These are phyloP conservation scores for Neospora caninum DNA, from an alignment of 169 alveolate species.

Conservation along the genomic window DNA sequence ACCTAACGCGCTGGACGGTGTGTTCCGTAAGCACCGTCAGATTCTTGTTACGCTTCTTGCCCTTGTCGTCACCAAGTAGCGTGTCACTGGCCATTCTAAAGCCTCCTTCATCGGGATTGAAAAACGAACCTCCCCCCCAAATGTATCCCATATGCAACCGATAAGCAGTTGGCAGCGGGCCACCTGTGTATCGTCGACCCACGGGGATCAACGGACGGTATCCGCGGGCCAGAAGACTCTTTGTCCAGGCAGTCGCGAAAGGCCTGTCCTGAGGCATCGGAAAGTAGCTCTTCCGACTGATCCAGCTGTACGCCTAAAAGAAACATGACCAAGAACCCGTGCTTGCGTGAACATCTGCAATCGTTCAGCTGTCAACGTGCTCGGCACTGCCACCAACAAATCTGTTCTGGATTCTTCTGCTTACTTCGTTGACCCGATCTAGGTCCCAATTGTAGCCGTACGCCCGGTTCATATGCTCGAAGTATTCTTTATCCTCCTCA, in stretches of 20 bases:
- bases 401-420: not conserved
- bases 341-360: not conserved
- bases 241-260: slow-evolving; percentile 25
- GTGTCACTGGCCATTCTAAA: slow-evolving; percentile 7
- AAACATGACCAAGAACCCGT: not conserved
- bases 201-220: not conserved
- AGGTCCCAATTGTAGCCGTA: slow-evolving; percentile 64
- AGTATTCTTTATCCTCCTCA: slow-evolving; percentile 69
- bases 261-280: slow-evolving; percentile 28
- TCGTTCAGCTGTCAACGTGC: not conserved
- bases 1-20: slow-evolving; percentile 2
- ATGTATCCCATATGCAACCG: not conserved
- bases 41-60: slow-evolving; percentile 5
- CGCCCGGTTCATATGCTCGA: slow-evolving; percentile 53
- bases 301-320: slow-evolving; percentile 19
- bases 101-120: not conserved
- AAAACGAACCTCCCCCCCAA: slow-evolving; percentile 32
- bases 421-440: slow-evolving; percentile 64
- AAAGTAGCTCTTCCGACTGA: not conserved
- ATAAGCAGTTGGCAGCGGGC: slow-evolving; percentile 3
- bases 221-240: not conserved
- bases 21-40: slow-evolving; percentile 25
- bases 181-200: slow-evolving; percentile 5
- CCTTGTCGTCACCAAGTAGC: slow-evolving; percentile 2
- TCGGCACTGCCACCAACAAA: not conserved